Percentiles rank a stretch among this genome's conserved stretches.
Conservation (phyloP, 495 filamentous ascomycete genomes). For the Aspergillus indologenus region DNA sequence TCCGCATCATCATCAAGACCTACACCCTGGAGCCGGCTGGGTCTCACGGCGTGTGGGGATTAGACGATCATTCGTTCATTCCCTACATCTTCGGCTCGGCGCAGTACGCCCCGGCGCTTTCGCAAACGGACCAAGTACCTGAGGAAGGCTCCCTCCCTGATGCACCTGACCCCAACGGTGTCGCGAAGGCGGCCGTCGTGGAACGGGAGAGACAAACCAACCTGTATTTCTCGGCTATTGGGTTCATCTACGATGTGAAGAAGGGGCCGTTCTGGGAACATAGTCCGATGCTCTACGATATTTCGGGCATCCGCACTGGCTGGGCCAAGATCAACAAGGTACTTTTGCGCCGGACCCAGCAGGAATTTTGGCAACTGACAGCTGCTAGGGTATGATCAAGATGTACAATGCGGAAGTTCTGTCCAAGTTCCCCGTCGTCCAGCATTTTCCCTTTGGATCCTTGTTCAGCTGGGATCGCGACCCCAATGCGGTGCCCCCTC, state of each 20-base stretch:
- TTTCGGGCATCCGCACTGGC: constrained; percentile 81
- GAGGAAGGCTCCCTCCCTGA: constrained; percentile 70
- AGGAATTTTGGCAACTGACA: background rate
- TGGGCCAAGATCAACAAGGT: constrained; percentile 99
- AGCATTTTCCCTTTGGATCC: constrained; percentile 72
- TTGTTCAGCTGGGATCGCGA: constrained; percentile 81
- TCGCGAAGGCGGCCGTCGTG: constrained; percentile 64
- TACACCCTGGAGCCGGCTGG: constrained; percentile 97
- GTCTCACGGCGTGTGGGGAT: constrained; percentile 93
- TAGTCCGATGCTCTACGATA: constrained; percentile 90
- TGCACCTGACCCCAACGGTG: constrained; percentile 66
- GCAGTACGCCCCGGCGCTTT: constrained; percentile 76
- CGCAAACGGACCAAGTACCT: constrained; percentile 57
- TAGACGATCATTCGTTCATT: constrained; percentile 97
- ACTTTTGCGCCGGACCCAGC: constrained; percentile 7
- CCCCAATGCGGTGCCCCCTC: constrained; percentile 52
- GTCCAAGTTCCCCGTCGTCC: constrained; percentile 68
- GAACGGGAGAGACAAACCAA: constrained; percentile 67
- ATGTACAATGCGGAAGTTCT: constrained; percentile 71
- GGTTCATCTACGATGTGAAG: constrained; percentile 98
- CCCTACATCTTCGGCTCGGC: constrained; percentile 93
- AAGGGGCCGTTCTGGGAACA: constrained; percentile 98
- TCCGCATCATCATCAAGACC: constrained; percentile 77
- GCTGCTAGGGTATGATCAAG: constrained; percentile 63
- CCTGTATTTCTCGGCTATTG: constrained; percentile 97